These are phyloP conservation scores for Groenewaldozyma sp. DNA, from an alignment of 1,139 yeast genomes.

Conservation along the genomic window DNA sequence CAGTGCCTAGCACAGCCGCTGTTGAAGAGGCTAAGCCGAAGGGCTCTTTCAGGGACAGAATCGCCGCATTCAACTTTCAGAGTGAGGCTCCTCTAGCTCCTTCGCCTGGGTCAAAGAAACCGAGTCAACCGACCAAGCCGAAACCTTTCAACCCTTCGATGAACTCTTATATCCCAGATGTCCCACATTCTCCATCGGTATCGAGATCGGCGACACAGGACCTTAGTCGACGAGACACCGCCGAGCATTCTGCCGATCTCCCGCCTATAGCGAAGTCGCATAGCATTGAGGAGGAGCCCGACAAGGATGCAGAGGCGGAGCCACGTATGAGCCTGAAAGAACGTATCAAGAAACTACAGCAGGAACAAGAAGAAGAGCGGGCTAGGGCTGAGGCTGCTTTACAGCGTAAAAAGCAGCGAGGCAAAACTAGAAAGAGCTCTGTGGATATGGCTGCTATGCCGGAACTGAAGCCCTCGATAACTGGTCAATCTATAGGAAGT, in stretches of 20 bases:
- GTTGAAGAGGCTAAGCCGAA: conserved; percentile 4
- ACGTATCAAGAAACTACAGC: conserved; percentile 73
- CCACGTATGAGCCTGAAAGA: conserved; percentile 82
- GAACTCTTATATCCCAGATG: conserved; percentile 5
- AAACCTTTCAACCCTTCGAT: conserved; percentile 10
- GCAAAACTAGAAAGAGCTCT: conserved; percentile 10
- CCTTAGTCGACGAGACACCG: conserved; percentile 6
- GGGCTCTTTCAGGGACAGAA: conserved; percentile 33
- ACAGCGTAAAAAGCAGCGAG: conserved; percentile 49
- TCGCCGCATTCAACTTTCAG: conserved; percentile 37
- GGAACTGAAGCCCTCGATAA: not conserved
- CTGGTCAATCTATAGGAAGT: conserved; percentile 10
- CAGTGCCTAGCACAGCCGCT: conserved; percentile 6
- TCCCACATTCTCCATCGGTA: conserved; percentile 10
- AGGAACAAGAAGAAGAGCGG: conserved; percentile 73
- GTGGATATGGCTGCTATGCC: conserved; percentile 1
- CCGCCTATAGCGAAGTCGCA: conserved; percentile 6
- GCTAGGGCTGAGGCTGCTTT: conserved; percentile 61
- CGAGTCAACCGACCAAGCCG: conserved; percentile 35
- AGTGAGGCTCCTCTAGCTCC: conserved; percentile 34
- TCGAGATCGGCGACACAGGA: not conserved
- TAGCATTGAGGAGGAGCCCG: conserved; percentile 11
- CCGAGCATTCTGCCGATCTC: conserved; percentile 18
- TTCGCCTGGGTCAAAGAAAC: conserved; percentile 21
- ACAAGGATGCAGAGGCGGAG: conserved; percentile 38